Base-by-base conservation (phyloP, 192 early-diverging fungal genomes). In the Nowakowskiella sp. region DNA sequence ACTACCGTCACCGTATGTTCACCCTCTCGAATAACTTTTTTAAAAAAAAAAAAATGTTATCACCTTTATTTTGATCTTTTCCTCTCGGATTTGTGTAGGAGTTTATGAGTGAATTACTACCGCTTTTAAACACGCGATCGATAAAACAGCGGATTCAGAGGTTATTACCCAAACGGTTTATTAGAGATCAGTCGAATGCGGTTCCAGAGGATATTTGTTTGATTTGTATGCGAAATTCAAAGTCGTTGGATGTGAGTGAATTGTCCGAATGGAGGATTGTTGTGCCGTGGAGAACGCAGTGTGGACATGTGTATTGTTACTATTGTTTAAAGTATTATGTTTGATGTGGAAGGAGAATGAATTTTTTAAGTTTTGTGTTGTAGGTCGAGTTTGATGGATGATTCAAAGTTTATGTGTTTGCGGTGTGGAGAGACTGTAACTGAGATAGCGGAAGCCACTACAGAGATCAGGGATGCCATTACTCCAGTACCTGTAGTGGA, bases 231-330 rank as follows among this genome's bases (percentile, higher is more conserved):
- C 39, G 23, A 65, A 83, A 66, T 44, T 65, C 62, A 28, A 47
- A 36, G 0, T 50, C 52, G 6, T 61, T 51, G 1, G 48, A 81
- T n/a, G 56, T 65, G 2, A 51, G 61, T 24, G 66, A 76, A 10
- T 44, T 61, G 23, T 39, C 58, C 22, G 53, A 58, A 13, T 56
- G 51, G 25, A 60, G 63, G 6, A 63, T 84, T 7, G 67, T 67
- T n/a, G 88, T 83, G 43, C 85, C 93, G 16, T 90, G 91, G 53
- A 62, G 70, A 13, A 80, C 91, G 1, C 78, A 83, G 47, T 96
- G 93, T 58, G 87, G 85, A 0, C 91, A 96, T 45, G 39, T 74
- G 0, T 96, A 84, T 60, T 96, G 93, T 65, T 96, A 96, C 55
- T 89, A 89, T 51, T 96, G 93, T 60, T 71, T 96, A 33, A 80